Conservation (phyloP, 192 early-diverging fungal genomes). For the Coemansia sp. region DNA sequence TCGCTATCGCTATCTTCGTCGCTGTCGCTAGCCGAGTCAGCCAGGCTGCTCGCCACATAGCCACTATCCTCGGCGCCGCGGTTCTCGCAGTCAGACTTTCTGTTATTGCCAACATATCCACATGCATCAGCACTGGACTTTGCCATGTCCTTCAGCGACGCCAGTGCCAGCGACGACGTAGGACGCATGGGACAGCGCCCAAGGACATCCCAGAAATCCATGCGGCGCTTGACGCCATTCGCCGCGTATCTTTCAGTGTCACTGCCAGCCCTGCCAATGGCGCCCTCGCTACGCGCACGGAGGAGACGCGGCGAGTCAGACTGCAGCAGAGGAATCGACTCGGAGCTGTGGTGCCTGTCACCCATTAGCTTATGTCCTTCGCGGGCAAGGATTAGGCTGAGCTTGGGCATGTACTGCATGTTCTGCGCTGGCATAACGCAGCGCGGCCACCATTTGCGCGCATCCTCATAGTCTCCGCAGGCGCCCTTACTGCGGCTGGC, state of each 20-base stretch:
- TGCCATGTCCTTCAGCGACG: constrained; percentile 46
- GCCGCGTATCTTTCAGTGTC: background rate
- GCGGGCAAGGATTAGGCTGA: constrained; percentile 25
- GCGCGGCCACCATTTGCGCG: constrained; percentile 48
- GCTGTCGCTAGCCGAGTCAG: constrained; percentile 17
- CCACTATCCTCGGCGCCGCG: background rate
- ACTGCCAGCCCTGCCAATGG: background rate
- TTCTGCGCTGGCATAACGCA: constrained; percentile 45
- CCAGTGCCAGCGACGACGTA: constrained; percentile 45
- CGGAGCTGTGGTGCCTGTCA: constrained; percentile 8
- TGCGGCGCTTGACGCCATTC: background rate
- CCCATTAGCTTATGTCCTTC: background rate
- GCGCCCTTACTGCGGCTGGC: background rate
- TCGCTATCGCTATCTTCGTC: constrained; percentile 8
- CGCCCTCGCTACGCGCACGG: constrained; percentile 10
- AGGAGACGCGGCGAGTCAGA: background rate
- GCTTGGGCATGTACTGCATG: constrained; percentile 57
- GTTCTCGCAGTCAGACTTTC: background rate
- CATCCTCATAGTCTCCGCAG: constrained; percentile 8
- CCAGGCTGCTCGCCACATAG: constrained; percentile 12
- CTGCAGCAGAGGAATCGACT: constrained; percentile 3
- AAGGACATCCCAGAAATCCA: constrained; percentile 52
- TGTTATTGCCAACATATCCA: background rate
- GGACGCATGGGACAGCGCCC: constrained; percentile 50
- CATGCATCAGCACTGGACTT: background rate